Conservation (phyloP, 441 rosid genomes). For the Dalechampia spathulata region DNA sequence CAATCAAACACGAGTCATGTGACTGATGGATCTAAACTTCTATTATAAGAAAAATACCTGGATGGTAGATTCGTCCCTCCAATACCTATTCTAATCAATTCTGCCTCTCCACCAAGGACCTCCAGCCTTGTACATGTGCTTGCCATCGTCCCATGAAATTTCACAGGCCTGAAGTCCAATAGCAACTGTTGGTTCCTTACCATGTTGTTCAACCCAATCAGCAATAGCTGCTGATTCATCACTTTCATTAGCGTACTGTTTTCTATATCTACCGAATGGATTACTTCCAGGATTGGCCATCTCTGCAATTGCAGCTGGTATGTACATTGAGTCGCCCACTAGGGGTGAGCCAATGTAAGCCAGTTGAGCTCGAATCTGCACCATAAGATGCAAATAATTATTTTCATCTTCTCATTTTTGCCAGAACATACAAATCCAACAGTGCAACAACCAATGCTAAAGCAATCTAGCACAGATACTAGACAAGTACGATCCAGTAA, state of each 20-base stretch:
- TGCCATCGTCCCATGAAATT: conserved; percentile 78
- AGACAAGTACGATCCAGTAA: too few species aligned
- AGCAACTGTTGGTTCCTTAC: conserved; percentile 63
- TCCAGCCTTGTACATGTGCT: conserved; percentile 56
- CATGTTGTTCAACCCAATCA: conserved; percentile 60
- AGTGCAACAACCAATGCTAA: too few species aligned
- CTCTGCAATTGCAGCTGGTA: conserved; percentile 77
- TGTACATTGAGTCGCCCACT: conserved; percentile 84
- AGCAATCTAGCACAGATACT: too few species aligned
- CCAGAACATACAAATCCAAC: too few species aligned
- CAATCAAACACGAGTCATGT: too few species aligned
- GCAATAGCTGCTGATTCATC: conserved; percentile 44
- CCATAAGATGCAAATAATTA: conserved; percentile 5
- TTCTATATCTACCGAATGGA: conserved; percentile 50
- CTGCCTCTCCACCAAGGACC: conserved; percentile 72
- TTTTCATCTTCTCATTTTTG: background rate
- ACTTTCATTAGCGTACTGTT: conserved; percentile 22
- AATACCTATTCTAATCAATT: conserved; percentile 12
- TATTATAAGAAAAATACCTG: too few species aligned
- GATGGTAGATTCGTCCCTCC: too few species aligned
- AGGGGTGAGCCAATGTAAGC: conserved; percentile 80
- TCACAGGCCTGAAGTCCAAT: conserved; percentile 85
- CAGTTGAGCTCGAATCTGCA: conserved; percentile 77
- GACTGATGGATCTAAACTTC: too few species aligned
- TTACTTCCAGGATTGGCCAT: conserved; percentile 43